Evolutionary conservation across 208 protist genomes (phyloP).

Genomic region (Acanthamoeba rhysodes): DNA sequence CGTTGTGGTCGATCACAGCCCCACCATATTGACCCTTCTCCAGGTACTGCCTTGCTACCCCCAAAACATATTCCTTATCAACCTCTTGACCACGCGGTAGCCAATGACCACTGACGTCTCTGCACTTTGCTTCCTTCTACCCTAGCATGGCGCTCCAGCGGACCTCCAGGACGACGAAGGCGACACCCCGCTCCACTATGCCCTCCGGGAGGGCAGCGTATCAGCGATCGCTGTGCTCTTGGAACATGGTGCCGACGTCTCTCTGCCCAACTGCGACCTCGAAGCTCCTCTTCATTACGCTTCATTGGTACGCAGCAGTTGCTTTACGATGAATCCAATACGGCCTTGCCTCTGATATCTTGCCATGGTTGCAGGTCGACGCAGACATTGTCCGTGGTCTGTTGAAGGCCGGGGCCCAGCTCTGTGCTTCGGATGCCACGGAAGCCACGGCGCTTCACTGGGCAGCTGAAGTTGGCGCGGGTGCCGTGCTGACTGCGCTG

Average conservation of each 20-base stretch:
- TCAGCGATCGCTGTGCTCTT: neutral
- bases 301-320: neutral
- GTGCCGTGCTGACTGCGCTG: neutral
- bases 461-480: neutral
- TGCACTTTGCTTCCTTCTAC: neutral
- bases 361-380: neutral
- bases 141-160: neutral
- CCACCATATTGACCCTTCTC: neutral
- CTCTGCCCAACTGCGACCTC: conserved; percentile 69
- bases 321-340: neutral
- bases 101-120: neutral
- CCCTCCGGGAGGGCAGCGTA: neutral
- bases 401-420: neutral
- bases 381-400: neutral
- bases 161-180: conserved; percentile 75
- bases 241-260: too few species aligned
- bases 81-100: too few species aligned
- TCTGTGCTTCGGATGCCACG: neutral
- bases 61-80: too few species aligned
- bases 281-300: conserved; percentile 77
- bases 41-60: neutral
- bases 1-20: neutral
- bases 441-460: neutral
- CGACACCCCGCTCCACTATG: conserved; percentile 74
- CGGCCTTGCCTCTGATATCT: neutral